Base-by-base conservation (phyloP, 768 basidiomycete genomes). In the Neoboletus magnificus region DNA sequence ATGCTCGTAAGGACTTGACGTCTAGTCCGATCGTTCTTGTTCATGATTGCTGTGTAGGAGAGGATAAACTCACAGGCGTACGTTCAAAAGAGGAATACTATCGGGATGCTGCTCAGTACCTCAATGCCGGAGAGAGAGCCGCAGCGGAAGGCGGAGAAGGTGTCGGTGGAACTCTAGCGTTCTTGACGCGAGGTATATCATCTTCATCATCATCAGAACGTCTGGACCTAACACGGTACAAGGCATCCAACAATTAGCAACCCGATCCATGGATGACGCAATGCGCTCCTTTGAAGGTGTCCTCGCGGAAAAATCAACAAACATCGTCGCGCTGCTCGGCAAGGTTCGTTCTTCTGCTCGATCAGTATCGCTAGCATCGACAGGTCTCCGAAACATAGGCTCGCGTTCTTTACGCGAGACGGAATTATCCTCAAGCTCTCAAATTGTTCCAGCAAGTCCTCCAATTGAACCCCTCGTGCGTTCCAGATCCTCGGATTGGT, bases 401-500 rank as follows among this genome's bases (percentile, higher is more conserved):
- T 1, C 82, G 95, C 51, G 89, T 97, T 52, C 76, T 91, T 13
- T 95, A 94, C 66, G 83, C 89, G 10, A 79, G 85, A 50, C 80
- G 91, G 42, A 82, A 87, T 61, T 91, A 84, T 63, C 79, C 84
- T 25, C 85, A 87, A 44, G 87, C 97, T 4, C 79, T 99, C 27
- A 86, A 87, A 59, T 66, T 86, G 6, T 98, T 96, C 69, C 96
- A 98, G 68, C 84, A 85, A 46, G 87, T 95, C 10, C 78, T 98
- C 12, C 77, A 81, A 30, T 79, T 89, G 40, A 85, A 84, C 52
- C 94, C 96, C 0, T 73, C 79, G 18, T 93, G 91, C 72, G 74
- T 79, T 25, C 97, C 96, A 0, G 96, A 99, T 70, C 96, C 97
- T 33, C 84, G 97, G 8, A 89, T 98, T 54, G 97, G 97, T 18